Evolutionary conservation across 2,329 filamentous ascomycete genomes (phyloP).

Genomic region (Diaporthe citriasiana): DNA sequence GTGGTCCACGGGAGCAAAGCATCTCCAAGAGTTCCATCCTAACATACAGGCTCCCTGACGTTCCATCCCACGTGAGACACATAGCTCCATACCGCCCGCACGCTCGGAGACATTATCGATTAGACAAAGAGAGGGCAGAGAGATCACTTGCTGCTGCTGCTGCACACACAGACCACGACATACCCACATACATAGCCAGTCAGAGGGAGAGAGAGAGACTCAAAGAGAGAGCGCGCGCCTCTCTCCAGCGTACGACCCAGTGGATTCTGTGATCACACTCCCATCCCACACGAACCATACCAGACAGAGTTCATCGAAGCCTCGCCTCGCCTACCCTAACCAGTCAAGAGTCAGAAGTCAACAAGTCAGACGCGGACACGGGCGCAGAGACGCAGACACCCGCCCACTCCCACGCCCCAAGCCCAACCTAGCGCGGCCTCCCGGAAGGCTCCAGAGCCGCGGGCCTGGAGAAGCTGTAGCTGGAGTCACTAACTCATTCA

Average conservation of each 20-base stretch:
- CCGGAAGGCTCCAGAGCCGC: constrained; percentile 21
- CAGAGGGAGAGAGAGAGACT: neutral
- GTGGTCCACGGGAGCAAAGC: constrained; percentile 24
- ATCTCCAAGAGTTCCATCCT: constrained; percentile 6
- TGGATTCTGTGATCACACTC: neutral
- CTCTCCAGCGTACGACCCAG: neutral
- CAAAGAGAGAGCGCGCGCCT: constrained; percentile 17
- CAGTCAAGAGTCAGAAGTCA: neutral
- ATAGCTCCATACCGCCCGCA: neutral
- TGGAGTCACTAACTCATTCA: neutral
- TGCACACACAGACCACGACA: neutral
- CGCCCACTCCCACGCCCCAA: neutral
- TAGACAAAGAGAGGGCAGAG: neutral
- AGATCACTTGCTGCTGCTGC: too few relatives aligned
- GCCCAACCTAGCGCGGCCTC: neutral
- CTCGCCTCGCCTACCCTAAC: neutral
- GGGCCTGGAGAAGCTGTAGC: constrained; percentile 1
- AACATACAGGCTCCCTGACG: constrained; percentile 21
- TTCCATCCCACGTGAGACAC: constrained; percentile 28
- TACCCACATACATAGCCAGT: neutral
- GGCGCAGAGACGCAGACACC: neutral
- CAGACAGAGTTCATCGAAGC: constrained; percentile 23
- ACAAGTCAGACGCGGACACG: neutral
- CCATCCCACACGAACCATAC: neutral
- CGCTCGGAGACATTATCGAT: neutral